Evolutionary conservation across 1,284 basidiomycete genomes (phyloP).

Genomic region (Agroathelia rolfsii): DNA sequence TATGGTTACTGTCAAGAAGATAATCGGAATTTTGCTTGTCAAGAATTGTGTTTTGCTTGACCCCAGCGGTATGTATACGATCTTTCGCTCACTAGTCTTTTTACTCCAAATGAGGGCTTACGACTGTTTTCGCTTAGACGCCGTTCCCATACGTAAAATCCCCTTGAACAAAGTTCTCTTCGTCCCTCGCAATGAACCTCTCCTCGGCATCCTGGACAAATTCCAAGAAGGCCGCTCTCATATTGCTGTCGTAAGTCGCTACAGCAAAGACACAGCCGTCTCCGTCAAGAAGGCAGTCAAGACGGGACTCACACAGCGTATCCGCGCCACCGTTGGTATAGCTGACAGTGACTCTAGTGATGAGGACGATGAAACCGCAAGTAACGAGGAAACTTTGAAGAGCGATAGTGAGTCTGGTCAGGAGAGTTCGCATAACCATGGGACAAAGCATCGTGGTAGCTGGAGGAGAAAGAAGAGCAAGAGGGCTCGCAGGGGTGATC

Average conservation of each 20-base stretch:
- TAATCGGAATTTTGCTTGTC: slow-evolving; percentile 43
- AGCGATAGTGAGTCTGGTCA: slow-evolving; percentile 23
- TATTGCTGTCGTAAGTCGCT: slow-evolving; percentile 80
- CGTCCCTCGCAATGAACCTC: slow-evolving; percentile 77
- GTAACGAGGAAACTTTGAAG: slow-evolving; percentile 26
- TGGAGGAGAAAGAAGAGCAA: slow-evolving; percentile 13
- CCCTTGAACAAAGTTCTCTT: slow-evolving; percentile 80
- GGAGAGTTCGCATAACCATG: slow-evolving; percentile 14
- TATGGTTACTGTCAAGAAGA: slow-evolving; percentile 31
- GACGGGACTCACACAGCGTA: slow-evolving; percentile 59
- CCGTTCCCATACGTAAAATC: slow-evolving; percentile 67
- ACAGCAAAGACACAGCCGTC: slow-evolving; percentile 40
- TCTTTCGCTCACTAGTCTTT: slow-evolving; percentile 5
- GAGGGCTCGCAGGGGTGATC: slow-evolving; percentile 18
- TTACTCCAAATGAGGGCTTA: not conserved
- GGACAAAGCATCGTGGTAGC: slow-evolving; percentile 13
- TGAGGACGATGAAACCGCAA: slow-evolving; percentile 29
- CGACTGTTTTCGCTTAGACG: slow-evolving; percentile 35
- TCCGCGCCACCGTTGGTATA: slow-evolving; percentile 55
- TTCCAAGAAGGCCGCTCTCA: slow-evolving; percentile 90
- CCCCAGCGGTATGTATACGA: slow-evolving; percentile 54
- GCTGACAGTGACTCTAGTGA: slow-evolving; percentile 42
- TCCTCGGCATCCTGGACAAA: slow-evolving; percentile 80
- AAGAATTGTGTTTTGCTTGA: slow-evolving; percentile 84
- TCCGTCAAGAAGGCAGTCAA: slow-evolving; percentile 48